Conservation (phyloP, 1,284 basidiomycete genomes). For the Ganoderma meredithae region DNA sequence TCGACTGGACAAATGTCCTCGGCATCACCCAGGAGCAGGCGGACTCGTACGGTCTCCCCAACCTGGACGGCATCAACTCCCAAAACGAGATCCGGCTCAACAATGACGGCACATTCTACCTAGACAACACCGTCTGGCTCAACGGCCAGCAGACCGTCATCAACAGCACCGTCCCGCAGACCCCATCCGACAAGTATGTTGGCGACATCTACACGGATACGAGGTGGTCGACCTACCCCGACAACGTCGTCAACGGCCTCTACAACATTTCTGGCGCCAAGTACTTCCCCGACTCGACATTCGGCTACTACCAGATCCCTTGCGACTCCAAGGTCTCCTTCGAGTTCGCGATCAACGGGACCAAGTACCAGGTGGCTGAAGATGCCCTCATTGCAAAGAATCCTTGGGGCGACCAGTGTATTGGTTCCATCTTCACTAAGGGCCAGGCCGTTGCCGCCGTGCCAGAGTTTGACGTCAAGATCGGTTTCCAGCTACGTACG, state of each 20-base stretch:
- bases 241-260: slow-evolving; percentile 24
- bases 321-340: slow-evolving; percentile 27
- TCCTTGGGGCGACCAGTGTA: slow-evolving; percentile 33
- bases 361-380: slow-evolving; percentile 21
- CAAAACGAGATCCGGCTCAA: slow-evolving; percentile 26
- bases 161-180: slow-evolving; percentile 22
- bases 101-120: slow-evolving; percentile 27
- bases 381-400: slow-evolving; percentile 28
- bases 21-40: slow-evolving; percentile 22
- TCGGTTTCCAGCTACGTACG: slow-evolving; percentile 31
- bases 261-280: slow-evolving; percentile 25
- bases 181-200: slow-evolving; percentile 21
- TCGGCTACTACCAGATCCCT: slow-evolving; percentile 29
- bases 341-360: slow-evolving; percentile 24
- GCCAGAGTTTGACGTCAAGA: slow-evolving; percentile 23
- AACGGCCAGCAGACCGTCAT: slow-evolving; percentile 17
- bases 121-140: slow-evolving; percentile 26
- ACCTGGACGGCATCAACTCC: slow-evolving; percentile 25
- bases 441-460: slow-evolving; percentile 22
- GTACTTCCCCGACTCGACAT: slow-evolving; percentile 24
- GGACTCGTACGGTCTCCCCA: slow-evolving; percentile 23
- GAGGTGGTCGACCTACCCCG: slow-evolving; percentile 25
- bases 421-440: slow-evolving; percentile 27
- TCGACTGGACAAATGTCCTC: slow-evolving; percentile 28
- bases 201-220: slow-evolving; percentile 19